These are phyloP conservation scores for Trypanosoma vivax DNA, from an alignment of 208 protist genomes.

Conservation along the genomic window DNA sequence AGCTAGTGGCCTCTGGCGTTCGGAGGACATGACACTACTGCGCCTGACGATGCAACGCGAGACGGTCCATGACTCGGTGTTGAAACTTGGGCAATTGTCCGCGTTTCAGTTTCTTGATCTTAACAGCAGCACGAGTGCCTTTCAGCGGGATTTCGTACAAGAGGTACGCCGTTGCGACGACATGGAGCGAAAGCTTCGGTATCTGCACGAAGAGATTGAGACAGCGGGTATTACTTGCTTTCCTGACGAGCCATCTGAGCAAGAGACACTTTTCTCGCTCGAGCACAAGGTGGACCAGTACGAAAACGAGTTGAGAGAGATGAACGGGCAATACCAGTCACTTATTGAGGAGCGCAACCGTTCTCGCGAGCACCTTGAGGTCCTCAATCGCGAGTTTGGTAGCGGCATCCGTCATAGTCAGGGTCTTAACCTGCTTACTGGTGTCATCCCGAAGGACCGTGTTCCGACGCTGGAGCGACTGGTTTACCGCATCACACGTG, in stretches of 20 bases:
- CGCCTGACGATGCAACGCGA: conserved; percentile 96
- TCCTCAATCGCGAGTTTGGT: conserved; percentile 69
- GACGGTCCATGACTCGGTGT: conserved; percentile 93
- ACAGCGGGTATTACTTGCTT: conserved; percentile 53
- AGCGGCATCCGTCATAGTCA: conserved; percentile 26
- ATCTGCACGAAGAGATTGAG: conserved; percentile 90
- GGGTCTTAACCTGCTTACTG: conserved; percentile 88
- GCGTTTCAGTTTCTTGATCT: conserved; percentile 96
- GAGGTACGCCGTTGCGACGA: conserved; percentile 97
- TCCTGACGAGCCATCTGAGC: conserved; percentile 30
- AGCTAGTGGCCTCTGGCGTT: conserved; percentile 90
- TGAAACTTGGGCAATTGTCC: conserved; percentile 94
- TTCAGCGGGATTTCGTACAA: conserved; percentile 95
- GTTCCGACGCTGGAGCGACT: conserved; percentile 90
- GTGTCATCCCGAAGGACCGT: conserved; percentile 89
- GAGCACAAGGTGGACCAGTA: conserved; percentile 89
- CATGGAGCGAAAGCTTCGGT: conserved; percentile 94
- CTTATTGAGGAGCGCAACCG: conserved; percentile 79
- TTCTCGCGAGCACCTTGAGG: conserved; percentile 73
- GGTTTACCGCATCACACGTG: conserved; percentile 93
- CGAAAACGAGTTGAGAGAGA: conserved; percentile 88
- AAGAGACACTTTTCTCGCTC: conserved; percentile 78
- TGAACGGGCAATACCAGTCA: conserved; percentile 85
- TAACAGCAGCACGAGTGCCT: conserved; percentile 89
- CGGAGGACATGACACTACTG: conserved; percentile 96